Evolutionary conservation across 2,329 filamentous ascomycete species (phyloP).

Genomic region (Cordyceps javanica): DNA sequence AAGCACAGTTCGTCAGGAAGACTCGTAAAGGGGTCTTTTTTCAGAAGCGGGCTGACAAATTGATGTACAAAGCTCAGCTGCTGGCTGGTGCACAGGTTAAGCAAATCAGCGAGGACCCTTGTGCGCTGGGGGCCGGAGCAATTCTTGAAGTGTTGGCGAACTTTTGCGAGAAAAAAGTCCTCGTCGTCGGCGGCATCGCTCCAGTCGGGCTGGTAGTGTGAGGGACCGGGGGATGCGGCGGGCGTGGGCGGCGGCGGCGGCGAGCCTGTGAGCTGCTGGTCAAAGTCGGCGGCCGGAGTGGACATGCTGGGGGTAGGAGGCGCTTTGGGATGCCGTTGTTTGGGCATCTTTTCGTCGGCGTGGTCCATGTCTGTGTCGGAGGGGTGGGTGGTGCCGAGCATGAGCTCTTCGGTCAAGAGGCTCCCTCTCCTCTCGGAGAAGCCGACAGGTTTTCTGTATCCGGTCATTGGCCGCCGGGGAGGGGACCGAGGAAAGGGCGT

Average conservation of each 20-base stretch:
- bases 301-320: conserved; percentile 63
- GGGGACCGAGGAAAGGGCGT: background rate
- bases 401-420: conserved; percentile 50
- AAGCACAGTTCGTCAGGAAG: conserved; percentile 91
- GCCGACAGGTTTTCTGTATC: conserved; percentile 46
- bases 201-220: conserved; percentile 62
- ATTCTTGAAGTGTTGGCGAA: conserved; percentile 72
- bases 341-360: conserved; percentile 47
- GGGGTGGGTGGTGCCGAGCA: conserved; percentile 45
- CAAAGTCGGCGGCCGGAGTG: conserved; percentile 57
- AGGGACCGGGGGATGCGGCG: conserved; percentile 58
- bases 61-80: conserved; percentile 94
- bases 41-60: conserved; percentile 87
- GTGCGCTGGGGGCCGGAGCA: conserved; percentile 72
- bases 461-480: conserved; percentile 28
- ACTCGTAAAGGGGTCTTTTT: conserved; percentile 91
- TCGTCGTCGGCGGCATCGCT: conserved; percentile 73
- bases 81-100: conserved; percentile 92
- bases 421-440: conserved; percentile 58
- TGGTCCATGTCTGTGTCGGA: conserved; percentile 36
- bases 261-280: conserved; percentile 54
- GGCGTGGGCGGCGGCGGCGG: conserved; percentile 61
- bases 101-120: conserved; percentile 74
- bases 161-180: conserved; percentile 73
- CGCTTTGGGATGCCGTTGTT: conserved; percentile 41